These are phyloP conservation scores for Mycoemilia scoparia DNA, from an alignment of 192 early-diverging fungal species.

Conservation along the genomic window DNA sequence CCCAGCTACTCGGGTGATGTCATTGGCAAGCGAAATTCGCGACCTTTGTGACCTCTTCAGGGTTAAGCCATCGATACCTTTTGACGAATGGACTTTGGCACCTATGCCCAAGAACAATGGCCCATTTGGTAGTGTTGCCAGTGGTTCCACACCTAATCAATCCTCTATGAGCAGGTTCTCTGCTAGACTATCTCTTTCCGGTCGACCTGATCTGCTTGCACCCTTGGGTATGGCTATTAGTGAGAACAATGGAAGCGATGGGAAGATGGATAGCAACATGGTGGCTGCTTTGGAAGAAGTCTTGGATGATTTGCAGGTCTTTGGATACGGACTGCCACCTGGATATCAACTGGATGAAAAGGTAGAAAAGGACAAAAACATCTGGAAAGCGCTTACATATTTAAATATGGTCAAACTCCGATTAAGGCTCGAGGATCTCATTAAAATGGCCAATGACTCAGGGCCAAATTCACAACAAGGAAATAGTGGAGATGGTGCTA, in stretches of 20 bases:
- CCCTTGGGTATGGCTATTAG: no score
- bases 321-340: conserved; percentile 23
- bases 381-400: conserved; percentile 24
- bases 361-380: conserved; percentile 10
- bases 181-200: no score
- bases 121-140: conserved; percentile 1
- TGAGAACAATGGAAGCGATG: no score
- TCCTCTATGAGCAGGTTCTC: no score
- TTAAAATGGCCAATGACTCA: conserved; percentile 2
- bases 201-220: no score
- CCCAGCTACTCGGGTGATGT: neutral
- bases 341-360: conserved; percentile 19
- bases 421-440: conserved; percentile 8
- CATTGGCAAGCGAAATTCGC: conserved; percentile 2
- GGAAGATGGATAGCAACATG: no score
- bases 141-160: neutral
- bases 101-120: conserved; percentile 6
- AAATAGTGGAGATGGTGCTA: neutral
- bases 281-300: conserved; percentile 8
- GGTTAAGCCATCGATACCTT: conserved; percentile 13
- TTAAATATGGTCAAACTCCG: conserved; percentile 24
- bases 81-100: conserved; percentile 22
- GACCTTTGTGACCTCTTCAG: conserved; percentile 23
- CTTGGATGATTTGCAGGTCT: conserved; percentile 8
- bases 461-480: neutral